A percentile compares a stretch with the other conserved stretches of the same genome.
phyloP scores from a whole-genome alignment of 2,329 filamentous ascomycete species.

The Didymella keratinophila region DNA sequence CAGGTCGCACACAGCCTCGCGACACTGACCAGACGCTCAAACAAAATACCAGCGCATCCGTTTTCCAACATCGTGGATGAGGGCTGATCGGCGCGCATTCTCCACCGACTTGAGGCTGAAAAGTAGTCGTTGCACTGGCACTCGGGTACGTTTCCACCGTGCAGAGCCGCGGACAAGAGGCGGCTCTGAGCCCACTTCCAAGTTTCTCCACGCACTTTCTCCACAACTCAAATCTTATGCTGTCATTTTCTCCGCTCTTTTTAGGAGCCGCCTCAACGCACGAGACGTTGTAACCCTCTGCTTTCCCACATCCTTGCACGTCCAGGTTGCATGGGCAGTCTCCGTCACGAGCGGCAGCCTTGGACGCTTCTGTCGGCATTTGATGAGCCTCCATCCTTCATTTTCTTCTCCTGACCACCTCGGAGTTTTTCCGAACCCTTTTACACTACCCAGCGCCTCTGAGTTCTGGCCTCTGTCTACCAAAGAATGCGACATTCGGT shows the following conservation, averaged over 20 bases:
- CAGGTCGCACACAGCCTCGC: conserved; percentile 18
- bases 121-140: conserved; percentile 46
- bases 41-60: conserved; percentile 7
- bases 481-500: conserved; percentile 31
- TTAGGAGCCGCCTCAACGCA: conserved; percentile 15
- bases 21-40: conserved; percentile 6
- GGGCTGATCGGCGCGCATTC: conserved; percentile 43
- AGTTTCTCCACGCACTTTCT: conserved; percentile 26
- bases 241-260: conserved; percentile 22
- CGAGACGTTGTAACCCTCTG: conserved; percentile 23
- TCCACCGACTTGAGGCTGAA: conserved; percentile 51
- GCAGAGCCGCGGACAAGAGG: conserved; percentile 45
- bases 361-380: conserved; percentile 25
- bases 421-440: conserved; percentile 20
- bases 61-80: conserved; percentile 19
- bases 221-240: conserved; percentile 22
- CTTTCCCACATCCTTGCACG: conserved; percentile 25
- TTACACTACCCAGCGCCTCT: conserved; percentile 10
- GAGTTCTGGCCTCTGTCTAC: conserved; percentile 8
- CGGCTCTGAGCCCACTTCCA: conserved; percentile 26
- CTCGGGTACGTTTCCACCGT: conserved; percentile 47
- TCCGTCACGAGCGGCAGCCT: conserved; percentile 25
- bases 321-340: conserved; percentile 24
- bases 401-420: conserved; percentile 17
- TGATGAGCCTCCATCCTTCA: conserved; percentile 16